Conservation (phyloP, 2,329 filamentous ascomycete genomes). For the Harringtonia lauricola region DNA sequence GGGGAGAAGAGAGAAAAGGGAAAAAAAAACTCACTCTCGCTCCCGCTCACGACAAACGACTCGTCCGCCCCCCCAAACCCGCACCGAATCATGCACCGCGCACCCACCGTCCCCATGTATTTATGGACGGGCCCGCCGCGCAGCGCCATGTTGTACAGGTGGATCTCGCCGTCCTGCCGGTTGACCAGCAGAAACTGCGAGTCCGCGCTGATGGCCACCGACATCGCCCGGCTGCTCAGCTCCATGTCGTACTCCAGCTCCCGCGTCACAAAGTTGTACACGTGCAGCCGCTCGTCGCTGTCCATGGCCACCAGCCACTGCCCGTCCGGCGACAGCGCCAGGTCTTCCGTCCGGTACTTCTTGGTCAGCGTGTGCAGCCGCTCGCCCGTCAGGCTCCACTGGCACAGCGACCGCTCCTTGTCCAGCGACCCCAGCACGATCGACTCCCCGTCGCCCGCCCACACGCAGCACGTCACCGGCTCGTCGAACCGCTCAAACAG, state of each 20-base stretch:
- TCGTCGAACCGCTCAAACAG: constrained; percentile 64
- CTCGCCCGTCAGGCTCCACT: constrained; percentile 57
- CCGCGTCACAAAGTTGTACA: constrained; percentile 70
- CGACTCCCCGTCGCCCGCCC: constrained; percentile 65
- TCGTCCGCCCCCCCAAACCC: constrained; percentile 83
- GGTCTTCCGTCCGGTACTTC: constrained; percentile 68
- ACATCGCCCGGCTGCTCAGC: constrained; percentile 60
- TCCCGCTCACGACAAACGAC: constrained; percentile 84
- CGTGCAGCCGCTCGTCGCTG: constrained; percentile 56
- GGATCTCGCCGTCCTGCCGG: constrained; percentile 63
- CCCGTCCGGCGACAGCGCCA: constrained; percentile 74
- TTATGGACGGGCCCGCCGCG: constrained; percentile 55
- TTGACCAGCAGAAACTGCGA: constrained; percentile 76
- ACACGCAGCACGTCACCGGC: constrained; percentile 81
- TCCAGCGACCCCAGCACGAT: constrained; percentile 76
- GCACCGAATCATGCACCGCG: constrained; percentile 62
- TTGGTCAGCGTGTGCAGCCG: constrained; percentile 55
- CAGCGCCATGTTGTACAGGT: constrained; percentile 66
- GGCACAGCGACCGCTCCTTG: constrained; percentile 51
- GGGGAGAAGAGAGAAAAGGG: too few species aligned
- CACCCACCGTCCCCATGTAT: constrained; percentile 67
- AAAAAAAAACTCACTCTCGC: constrained; percentile 70
- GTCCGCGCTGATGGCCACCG: constrained; percentile 70
- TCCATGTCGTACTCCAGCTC: constrained; percentile 66
- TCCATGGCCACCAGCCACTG: constrained; percentile 71